A percentile compares a stretch with the other conserved stretches of the same genome.
Evolutionary conservation across 2,329 filamentous ascomycete species (phyloP).

Genomic region (Pestalotiopsis sp.): DNA sequence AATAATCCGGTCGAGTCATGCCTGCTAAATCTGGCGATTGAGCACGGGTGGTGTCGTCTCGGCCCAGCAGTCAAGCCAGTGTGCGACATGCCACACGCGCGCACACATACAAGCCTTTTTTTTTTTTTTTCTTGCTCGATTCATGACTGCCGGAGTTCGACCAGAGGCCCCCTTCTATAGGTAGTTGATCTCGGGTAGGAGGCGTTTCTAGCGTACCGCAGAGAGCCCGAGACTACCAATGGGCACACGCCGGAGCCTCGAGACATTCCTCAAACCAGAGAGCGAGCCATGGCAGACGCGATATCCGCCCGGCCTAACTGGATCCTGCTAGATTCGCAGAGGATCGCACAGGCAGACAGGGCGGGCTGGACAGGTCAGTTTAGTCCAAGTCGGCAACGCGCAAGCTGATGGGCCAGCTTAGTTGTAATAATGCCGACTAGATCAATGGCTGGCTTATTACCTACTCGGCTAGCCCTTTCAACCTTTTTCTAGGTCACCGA

Average conservation of each 20-base stretch:
- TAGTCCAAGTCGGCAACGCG: background rate
- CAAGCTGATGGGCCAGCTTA: background rate
- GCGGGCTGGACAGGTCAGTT: background rate
- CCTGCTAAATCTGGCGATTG: background rate
- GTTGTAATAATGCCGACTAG: background rate
- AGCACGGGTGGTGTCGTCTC: background rate
- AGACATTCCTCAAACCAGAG: background rate
- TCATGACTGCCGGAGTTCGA: background rate
- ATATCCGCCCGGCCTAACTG: background rate
- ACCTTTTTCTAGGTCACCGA: background rate
- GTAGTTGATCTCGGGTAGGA: background rate
- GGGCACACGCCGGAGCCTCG: background rate
- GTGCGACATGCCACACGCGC: background rate
- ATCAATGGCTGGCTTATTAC: background rate
- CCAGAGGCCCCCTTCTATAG: background rate
- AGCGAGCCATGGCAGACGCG: background rate
- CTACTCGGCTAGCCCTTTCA: background rate
- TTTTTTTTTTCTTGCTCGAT: background rate
- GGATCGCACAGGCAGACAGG: background rate
- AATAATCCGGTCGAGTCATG: background rate
- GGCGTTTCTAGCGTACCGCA: conserved; percentile 1
- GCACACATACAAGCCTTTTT: too few species aligned
- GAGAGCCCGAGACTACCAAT: conserved; percentile 9
- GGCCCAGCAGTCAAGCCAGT: background rate
- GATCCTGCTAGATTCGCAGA: background rate